Percentiles rank a stretch among this genome's conserved stretches.
phyloP scores from a whole-genome alignment of 2,329 filamentous ascomycete genomes.

The Aspergillus ustus region DNA sequence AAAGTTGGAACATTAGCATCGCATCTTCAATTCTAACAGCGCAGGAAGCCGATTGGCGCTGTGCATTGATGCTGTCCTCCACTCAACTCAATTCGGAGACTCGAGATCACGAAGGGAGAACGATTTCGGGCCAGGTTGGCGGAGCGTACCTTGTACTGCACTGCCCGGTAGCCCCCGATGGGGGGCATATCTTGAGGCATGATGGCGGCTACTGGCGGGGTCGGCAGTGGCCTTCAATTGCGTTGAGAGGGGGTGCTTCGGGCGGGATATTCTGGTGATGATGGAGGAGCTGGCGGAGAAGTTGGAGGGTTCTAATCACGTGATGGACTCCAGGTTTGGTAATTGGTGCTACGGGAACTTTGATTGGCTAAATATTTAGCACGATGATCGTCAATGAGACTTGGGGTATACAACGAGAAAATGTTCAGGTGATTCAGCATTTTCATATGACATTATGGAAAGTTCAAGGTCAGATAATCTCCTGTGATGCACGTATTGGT shows the following conservation, averaged over 20 bases:
- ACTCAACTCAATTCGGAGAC: not conserved
- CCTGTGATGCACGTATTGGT: not conserved
- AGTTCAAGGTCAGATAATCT: too few species aligned
- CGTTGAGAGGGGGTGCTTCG: slow-evolving; percentile 26
- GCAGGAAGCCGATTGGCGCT: not conserved
- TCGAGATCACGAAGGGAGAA: not conserved
- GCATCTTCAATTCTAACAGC: not conserved
- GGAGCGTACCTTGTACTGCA: slow-evolving; percentile 87
- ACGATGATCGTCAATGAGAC: not conserved
- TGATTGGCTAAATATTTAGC: slow-evolving; percentile 32
- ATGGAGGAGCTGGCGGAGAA: slow-evolving; percentile 32
- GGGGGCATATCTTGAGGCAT: slow-evolving; percentile 99
- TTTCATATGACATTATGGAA: too few species aligned
- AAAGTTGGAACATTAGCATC: not conserved
- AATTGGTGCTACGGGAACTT: slow-evolving; percentile 32
- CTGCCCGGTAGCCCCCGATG: slow-evolving; percentile 87
- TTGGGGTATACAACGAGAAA: not conserved
- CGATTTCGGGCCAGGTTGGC: not conserved
- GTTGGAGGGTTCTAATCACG: slow-evolving; percentile 36
- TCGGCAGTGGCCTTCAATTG: slow-evolving; percentile 28
- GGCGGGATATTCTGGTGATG: slow-evolving; percentile 6
- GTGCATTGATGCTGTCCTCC: not conserved
- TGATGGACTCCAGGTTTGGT: slow-evolving; percentile 30
- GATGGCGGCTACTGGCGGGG: slow-evolving; percentile 38
- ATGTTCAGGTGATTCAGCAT: too few species aligned